These are phyloP conservation scores for Polyporus arcularius DNA, from an alignment of 768 basidiomycete genomes.

Conservation along the genomic window DNA sequence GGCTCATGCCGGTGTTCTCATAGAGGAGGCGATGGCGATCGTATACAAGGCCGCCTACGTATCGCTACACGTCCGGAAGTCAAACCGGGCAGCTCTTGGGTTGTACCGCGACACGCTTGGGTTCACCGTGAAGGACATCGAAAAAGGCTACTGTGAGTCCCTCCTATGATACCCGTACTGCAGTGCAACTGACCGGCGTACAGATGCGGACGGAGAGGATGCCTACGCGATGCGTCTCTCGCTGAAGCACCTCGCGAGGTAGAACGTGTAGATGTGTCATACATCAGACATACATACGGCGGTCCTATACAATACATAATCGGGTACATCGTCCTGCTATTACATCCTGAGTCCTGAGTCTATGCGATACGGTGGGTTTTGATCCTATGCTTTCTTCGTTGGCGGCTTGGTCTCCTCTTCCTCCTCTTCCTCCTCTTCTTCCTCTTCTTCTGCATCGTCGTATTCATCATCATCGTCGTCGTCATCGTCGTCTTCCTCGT, in stretches of 20 bases:
- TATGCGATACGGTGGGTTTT: background rate
- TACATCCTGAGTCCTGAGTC: background rate
- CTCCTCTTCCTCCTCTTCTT: constrained; percentile 6
- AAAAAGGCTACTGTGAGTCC: constrained; percentile 86
- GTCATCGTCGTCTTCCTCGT: background rate
- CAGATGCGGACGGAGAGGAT: constrained; percentile 94
- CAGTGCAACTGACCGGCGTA: constrained; percentile 8
- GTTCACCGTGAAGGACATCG: constrained; percentile 83
- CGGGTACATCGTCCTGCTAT: background rate
- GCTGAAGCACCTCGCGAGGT: constrained; percentile 40
- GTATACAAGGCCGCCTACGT: constrained; percentile 86
- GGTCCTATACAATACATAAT: constrained; percentile 8
- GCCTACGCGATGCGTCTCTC: constrained; percentile 88
- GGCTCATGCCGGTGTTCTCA: background rate
- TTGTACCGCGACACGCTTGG: constrained; percentile 90
- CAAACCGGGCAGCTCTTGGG: constrained; percentile 89
- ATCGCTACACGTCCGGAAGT: constrained; percentile 90
- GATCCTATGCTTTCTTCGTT: background rate
- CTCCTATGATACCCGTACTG: background rate
- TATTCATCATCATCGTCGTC: constrained; percentile 2
- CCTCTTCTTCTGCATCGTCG: constrained; percentile 8
- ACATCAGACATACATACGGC: constrained; percentile 3
- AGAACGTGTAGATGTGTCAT: constrained; percentile 4
- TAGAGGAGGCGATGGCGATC: constrained; percentile 90
- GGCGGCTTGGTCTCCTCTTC: constrained; percentile 1